These are phyloP conservation scores for Solanum paucissectum DNA, from an alignment of 257 asterid species.

Conservation along the genomic window DNA sequence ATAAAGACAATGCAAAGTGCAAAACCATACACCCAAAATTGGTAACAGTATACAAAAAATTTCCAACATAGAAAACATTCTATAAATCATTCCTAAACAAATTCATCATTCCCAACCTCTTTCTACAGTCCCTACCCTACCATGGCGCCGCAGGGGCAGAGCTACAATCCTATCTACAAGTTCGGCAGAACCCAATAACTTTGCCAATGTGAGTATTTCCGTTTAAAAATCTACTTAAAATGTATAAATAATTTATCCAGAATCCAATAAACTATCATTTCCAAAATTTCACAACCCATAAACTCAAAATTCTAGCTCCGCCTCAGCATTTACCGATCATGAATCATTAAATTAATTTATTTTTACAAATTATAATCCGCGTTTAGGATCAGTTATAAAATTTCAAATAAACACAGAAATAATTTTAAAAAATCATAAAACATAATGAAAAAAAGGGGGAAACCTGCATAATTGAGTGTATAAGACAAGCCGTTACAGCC, in stretches of 20 bases:
- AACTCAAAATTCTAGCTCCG: background rate
- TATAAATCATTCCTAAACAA: background rate
- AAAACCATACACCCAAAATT: background rate
- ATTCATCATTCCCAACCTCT: background rate
- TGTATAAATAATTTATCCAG: background rate
- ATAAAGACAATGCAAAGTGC: background rate
- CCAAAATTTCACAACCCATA: background rate
- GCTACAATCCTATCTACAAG: background rate
- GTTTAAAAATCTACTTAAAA: background rate
- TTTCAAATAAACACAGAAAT: background rate
- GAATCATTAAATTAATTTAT: background rate
- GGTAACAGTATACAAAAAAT: background rate
- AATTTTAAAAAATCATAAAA: background rate
- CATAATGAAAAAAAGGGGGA: background rate
- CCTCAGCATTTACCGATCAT: background rate
- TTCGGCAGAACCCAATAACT: background rate
- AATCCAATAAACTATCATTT: background rate
- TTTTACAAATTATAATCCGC: background rate
- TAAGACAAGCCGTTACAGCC: constrained; percentile 98
- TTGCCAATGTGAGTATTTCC: background rate
- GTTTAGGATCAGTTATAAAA: background rate
- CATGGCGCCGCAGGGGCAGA: background rate
- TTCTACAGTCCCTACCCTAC: background rate
- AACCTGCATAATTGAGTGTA: constrained; percentile 95
- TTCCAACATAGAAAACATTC: background rate